Evolutionary conservation across 345 rosid species (phyloP), one percentile per base, ranked within the genome.

Genomic region (Tarenaya hassleriana): DNA sequence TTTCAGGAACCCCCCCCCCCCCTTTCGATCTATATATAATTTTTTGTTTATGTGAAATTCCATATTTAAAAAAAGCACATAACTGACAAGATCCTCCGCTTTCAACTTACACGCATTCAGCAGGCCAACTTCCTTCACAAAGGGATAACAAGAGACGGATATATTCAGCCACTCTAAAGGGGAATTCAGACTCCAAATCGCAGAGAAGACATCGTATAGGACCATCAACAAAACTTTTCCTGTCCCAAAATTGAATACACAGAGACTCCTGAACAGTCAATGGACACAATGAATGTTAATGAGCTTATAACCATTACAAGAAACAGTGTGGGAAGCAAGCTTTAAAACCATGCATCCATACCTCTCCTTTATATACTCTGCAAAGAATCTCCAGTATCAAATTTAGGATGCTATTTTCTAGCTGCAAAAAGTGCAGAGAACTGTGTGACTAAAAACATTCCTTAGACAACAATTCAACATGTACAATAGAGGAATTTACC

Each of bases 211-310:
- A 84, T 24, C 94, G 87, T 51, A 92, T 78, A 54, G 98, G 98
- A 53, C 98, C 96, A 47, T 92, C 96, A 46, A 88, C 74, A 67
- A 75, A 84, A 70, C 98, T 92, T 58, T 73, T 79, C 68, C 68
- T 77, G 68, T 92, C 96, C 98, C 98, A 92, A 70, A 92, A 92
- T 64, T 92, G 98, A 74, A 60, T 69, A 70, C 98, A 91, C 49
- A 92, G 96, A 47, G 90, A 82, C 73, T 92, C 98, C 98, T 91
- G 70, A 60, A 61, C 44, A 50, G 37, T 63, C 29, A 39, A 66
- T 49, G 53, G 32, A 42, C 54, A 29, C 48, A 55, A 69, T 66
- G 49, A 31, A 51, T 49, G 61, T 41, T 73, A 66, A 59, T 35
- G 51, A 42, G 58, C 50, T 39, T 11, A 45, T 40, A 40, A 42